A percentile compares a stretch with the other conserved stretches of the same genome.
Evolutionary conservation across 345 rosid species (phyloP).

Genomic region (Schrenkiella parvula): DNA sequence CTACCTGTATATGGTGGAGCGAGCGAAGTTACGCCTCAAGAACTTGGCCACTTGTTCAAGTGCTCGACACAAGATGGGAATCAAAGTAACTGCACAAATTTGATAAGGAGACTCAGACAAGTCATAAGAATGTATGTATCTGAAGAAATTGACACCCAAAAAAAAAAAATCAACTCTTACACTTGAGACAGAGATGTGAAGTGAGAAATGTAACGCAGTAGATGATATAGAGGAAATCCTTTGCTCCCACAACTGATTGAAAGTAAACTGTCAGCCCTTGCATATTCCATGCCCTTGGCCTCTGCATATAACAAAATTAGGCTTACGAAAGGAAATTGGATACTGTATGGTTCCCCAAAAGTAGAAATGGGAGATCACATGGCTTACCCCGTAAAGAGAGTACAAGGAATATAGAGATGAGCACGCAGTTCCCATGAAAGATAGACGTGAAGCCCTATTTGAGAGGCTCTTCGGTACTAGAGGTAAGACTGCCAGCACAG

Average conservation of each 20-base stretch:
- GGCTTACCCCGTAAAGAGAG: conserved; percentile 80
- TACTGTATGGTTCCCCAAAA: conserved; percentile 8
- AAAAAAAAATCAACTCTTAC: conserved; percentile 42
- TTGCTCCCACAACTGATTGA: conserved; percentile 74
- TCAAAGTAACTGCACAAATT: conserved; percentile 71
- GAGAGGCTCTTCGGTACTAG: conserved; percentile 69
- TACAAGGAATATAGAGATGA: conserved; percentile 80
- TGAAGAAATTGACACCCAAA: not conserved
- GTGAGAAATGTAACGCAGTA: conserved; percentile 86
- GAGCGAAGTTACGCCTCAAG: conserved; percentile 70
- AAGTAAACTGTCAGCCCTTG: conserved; percentile 83
- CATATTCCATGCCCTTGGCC: conserved; percentile 86
- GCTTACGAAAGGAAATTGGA: conserved; percentile 13
- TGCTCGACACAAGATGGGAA: conserved; percentile 82
- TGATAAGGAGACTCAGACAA: not conserved
- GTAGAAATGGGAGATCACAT: not conserved
- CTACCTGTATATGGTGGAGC: conserved; percentile 88
- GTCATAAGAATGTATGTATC: conserved; percentile 3
- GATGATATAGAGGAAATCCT: conserved; percentile 89
- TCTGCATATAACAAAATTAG: conserved; percentile 42
- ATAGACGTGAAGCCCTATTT: conserved; percentile 78
- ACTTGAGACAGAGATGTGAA: conserved; percentile 82
- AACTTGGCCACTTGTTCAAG: conserved; percentile 82
- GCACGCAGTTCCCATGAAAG: conserved; percentile 92
- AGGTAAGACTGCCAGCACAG: conserved; percentile 84